Percentiles rank a stretch among this genome's conserved stretches.
These are phyloP conservation scores for Marasmius oreades DNA, from an alignment of 1,284 basidiomycete genomes.

Conservation along the genomic window DNA sequence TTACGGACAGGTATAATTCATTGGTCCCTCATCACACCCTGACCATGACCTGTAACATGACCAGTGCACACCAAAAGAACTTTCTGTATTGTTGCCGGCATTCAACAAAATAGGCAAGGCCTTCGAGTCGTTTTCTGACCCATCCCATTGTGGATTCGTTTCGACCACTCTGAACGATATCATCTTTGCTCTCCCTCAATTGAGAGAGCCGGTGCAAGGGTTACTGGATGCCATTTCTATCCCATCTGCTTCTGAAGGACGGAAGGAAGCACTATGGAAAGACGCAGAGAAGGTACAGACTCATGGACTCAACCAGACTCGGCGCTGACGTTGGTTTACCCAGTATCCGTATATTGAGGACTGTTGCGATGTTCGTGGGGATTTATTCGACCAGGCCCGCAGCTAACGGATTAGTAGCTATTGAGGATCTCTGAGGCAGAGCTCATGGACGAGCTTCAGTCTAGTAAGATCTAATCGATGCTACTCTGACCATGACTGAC, in stretches of 20 bases:
- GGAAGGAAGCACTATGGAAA: conserved; percentile 73
- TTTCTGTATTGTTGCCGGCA: conserved; percentile 73
- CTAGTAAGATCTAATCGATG: conserved; percentile 40
- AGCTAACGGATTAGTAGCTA: conserved; percentile 32
- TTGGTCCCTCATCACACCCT: background rate
- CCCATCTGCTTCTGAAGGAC: conserved; percentile 64
- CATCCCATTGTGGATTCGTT: conserved; percentile 52
- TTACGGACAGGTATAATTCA: conserved; percentile 70
- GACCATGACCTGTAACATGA: background rate
- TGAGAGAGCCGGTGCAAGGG: conserved; percentile 52
- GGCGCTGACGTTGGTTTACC: conserved; percentile 32
- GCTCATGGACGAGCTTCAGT: conserved; percentile 72
- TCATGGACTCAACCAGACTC: conserved; percentile 43
- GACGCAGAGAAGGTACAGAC: conserved; percentile 65
- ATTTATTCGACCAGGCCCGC: background rate
- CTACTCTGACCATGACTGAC: background rate
- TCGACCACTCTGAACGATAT: conserved; percentile 73
- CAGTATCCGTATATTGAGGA: conserved; percentile 1
- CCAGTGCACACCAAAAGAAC: conserved; percentile 83
- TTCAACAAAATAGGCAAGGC: conserved; percentile 72
- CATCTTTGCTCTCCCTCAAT: conserved; percentile 62
- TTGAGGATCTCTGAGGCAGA: conserved; percentile 68
- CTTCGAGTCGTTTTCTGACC: conserved; percentile 49
- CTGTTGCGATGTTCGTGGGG: background rate
- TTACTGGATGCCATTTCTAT: conserved; percentile 64